Conservation (phyloP, 768 basidiomycete species). For the Calocera cornea region DNA sequence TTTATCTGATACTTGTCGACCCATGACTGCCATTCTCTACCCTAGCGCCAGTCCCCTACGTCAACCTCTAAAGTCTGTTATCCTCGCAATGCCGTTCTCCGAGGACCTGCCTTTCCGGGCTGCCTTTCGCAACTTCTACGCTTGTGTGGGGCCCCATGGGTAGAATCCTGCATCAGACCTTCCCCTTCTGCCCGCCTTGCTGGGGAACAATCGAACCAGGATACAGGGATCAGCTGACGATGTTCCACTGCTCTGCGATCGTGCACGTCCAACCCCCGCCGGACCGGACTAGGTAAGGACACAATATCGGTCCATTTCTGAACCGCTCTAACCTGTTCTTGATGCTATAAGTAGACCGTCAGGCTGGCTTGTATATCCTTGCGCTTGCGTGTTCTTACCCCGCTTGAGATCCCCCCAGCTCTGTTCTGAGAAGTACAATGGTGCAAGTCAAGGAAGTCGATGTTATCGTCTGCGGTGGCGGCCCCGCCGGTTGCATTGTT, state of each 20-base stretch:
- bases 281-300: background rate
- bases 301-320: background rate
- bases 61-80: background rate
- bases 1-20: background rate
- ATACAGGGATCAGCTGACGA: background rate
- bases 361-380: background rate
- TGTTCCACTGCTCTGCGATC: background rate
- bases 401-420: background rate
- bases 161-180: background rate
- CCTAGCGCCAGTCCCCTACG: background rate
- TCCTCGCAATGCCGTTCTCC: background rate
- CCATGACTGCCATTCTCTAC: background rate
- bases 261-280: background rate
- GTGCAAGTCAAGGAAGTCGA: conserved; percentile 43
- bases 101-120: background rate
- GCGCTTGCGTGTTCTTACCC: background rate
- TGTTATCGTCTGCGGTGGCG: conserved; percentile 45
- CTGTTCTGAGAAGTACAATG: background rate
- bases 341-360: background rate
- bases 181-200: background rate
- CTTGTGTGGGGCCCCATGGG: background rate
- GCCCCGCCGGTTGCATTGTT: conserved; percentile 41
- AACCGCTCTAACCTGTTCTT: background rate
- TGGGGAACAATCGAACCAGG: background rate
- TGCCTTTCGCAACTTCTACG: background rate